Evolutionary conservation across 106 monocot species (phyloP).

Genomic region (Dioscorea alata): DNA sequence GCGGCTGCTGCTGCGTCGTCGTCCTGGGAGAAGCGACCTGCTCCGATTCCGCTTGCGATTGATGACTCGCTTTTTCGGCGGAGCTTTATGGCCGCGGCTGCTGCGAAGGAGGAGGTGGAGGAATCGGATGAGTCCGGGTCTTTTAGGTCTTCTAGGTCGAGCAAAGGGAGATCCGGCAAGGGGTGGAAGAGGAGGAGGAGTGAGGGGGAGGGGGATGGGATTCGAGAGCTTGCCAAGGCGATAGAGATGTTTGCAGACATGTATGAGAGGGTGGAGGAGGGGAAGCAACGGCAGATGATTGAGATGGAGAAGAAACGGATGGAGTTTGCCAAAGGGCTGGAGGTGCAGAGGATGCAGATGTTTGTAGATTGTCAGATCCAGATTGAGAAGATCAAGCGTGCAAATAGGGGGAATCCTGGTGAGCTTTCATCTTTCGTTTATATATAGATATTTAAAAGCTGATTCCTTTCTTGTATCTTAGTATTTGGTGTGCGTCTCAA

Average conservation of each 20-base stretch:
- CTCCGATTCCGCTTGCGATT: neutral
- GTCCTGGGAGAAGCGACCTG: neutral
- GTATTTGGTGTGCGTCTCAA: too few species aligned
- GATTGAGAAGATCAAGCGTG: conserved; percentile 6
- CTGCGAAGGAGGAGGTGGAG: too few species aligned
- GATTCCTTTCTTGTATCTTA: too few species aligned
- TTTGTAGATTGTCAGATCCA: conserved; percentile 12
- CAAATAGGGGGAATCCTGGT: neutral
- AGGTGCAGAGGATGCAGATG: conserved; percentile 26
- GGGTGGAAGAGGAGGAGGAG: neutral
- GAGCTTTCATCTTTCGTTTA: neutral
- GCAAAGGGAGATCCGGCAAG: neutral
- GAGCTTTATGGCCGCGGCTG: too few species aligned
- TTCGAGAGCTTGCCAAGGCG: conserved; percentile 11
- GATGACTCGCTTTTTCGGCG: too few species aligned
- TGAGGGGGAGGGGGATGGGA: conserved; percentile 1
- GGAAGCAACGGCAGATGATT: conserved; percentile 22
- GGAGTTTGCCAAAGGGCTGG: conserved; percentile 17
- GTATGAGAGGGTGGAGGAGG: conserved; percentile 16
- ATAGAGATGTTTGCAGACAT: conserved; percentile 13
- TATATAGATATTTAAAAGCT: too few species aligned
- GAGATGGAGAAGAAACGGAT: conserved; percentile 19
- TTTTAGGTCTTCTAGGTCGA: too few species aligned
- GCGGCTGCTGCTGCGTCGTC: conserved; percentile 3
- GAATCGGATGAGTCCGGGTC: too few species aligned